Conservation (phyloP, 2,329 filamentous ascomycete species). For the Xylaria sp. region DNA sequence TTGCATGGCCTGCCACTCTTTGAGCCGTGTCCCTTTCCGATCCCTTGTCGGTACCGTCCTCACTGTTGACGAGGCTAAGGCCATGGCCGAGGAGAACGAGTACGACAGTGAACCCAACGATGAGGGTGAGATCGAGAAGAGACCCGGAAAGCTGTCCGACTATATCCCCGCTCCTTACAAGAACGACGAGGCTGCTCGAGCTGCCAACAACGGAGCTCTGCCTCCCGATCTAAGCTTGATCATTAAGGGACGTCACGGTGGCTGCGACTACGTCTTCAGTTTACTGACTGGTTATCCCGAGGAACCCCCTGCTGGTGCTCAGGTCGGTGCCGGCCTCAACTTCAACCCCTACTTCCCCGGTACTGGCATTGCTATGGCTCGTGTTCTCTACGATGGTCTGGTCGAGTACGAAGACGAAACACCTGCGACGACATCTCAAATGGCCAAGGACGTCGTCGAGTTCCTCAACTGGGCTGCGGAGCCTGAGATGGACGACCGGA, state of each 20-base stretch:
- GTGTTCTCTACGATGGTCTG: constrained; percentile 96
- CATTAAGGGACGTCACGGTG: constrained; percentile 96
- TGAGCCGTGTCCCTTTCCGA: constrained; percentile 93
- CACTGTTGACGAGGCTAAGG: constrained; percentile 98
- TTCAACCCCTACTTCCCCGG: constrained; percentile 99
- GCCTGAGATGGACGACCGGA: constrained; percentile 98
- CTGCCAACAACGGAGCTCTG: constrained; percentile 97
- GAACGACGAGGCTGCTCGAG: constrained; percentile 98
- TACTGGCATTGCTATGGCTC: constrained; percentile 98
- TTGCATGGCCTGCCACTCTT: constrained; percentile 96
- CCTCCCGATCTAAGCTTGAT: constrained; percentile 98
- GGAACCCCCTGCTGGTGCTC: constrained; percentile 89
- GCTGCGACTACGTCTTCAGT: constrained; percentile 98
- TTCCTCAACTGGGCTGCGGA: constrained; percentile 99
- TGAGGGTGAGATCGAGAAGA: constrained; percentile 97
- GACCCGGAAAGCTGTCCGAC: constrained; percentile 97
- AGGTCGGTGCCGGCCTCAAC: constrained; percentile 90
- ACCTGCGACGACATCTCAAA: constrained; percentile 93
- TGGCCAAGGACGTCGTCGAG: constrained; percentile 99
- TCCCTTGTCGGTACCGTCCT: constrained; percentile 88
- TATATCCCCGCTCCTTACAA: constrained; percentile 96
- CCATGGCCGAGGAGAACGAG: constrained; percentile 95
- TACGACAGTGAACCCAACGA: constrained; percentile 99
- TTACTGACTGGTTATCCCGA: constrained; percentile 97
- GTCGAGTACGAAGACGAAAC: constrained; percentile 99